A percentile compares a stretch with the other conserved stretches of the same genome.
Conservation (phyloP, 2,329 filamentous ascomycete species). For the Tolypocladium capitatum region DNA sequence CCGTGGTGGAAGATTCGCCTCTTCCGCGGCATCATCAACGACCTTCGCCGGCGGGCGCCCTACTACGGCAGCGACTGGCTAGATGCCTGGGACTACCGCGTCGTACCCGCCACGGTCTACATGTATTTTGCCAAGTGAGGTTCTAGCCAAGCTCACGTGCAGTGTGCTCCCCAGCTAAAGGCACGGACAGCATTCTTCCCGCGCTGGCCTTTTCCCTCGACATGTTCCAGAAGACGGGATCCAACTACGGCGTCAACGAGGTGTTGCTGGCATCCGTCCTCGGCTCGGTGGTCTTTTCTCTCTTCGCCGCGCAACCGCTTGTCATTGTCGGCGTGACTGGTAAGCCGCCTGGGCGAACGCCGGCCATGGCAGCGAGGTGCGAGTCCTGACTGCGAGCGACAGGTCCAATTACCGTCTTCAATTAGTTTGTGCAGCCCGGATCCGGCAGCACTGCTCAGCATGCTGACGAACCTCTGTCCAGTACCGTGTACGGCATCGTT, state of each 20-base stretch:
- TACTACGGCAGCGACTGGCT: slow-evolving; percentile 73
- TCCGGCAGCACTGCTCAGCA: neutral
- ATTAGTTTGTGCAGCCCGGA: slow-evolving; percentile 43
- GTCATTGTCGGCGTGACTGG: slow-evolving; percentile 87
- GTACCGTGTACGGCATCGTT: slow-evolving; percentile 83
- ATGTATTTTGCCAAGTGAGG: slow-evolving; percentile 90
- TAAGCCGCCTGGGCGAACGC: slow-evolving; percentile 5
- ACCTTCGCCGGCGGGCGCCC: slow-evolving; percentile 59
- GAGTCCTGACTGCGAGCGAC: neutral
- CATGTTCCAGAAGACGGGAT: slow-evolving; percentile 81
- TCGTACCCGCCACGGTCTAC: slow-evolving; percentile 75
- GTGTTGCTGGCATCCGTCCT: slow-evolving; percentile 77
- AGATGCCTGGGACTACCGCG: slow-evolving; percentile 83
- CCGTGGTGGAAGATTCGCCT: slow-evolving; percentile 63
- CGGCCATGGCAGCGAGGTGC: slow-evolving; percentile 1
- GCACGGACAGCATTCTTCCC: slow-evolving; percentile 75
- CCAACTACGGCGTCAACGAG: slow-evolving; percentile 82
- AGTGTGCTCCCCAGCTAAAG: too few species aligned
- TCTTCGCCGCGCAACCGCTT: slow-evolving; percentile 71
- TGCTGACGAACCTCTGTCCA: slow-evolving; percentile 10
- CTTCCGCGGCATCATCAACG: slow-evolving; percentile 69
- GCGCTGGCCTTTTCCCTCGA: slow-evolving; percentile 82
- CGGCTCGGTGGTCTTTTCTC: slow-evolving; percentile 65
- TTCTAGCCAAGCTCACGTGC: neutral
- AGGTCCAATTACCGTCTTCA: slow-evolving; percentile 87